These are phyloP conservation scores for Pseudopyricularia cyperi DNA, from an alignment of 2,329 filamentous ascomycete genomes.

Conservation along the genomic window DNA sequence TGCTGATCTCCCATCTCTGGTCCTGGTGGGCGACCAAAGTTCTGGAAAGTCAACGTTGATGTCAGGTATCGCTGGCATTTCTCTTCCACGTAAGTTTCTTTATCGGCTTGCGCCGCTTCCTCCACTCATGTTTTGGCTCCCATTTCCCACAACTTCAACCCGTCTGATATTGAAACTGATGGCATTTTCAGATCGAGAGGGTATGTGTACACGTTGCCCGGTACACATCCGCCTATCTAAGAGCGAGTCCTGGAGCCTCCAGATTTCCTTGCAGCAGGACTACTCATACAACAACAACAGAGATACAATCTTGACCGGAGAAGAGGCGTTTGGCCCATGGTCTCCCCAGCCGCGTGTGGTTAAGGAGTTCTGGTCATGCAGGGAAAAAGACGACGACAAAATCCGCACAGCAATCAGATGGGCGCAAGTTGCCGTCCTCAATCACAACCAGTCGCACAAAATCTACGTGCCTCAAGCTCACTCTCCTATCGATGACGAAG, in stretches of 20 bases:
- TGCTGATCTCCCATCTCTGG: slow-evolving; percentile 62
- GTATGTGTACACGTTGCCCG: slow-evolving; percentile 69
- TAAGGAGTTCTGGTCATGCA: slow-evolving; percentile 50
- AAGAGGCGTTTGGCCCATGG: slow-evolving; percentile 43
- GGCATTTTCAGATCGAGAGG: slow-evolving; percentile 24
- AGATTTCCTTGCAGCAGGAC: slow-evolving; percentile 51
- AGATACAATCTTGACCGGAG: not conserved
- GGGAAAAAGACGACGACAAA: slow-evolving; percentile 44
- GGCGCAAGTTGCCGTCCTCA: slow-evolving; percentile 67
- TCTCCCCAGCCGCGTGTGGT: slow-evolving; percentile 29
- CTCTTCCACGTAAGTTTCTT: slow-evolving; percentile 44
- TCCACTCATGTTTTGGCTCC: not conserved
- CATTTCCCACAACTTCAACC: no score
- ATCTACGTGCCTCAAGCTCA: slow-evolving; percentile 35
- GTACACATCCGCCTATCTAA: slow-evolving; percentile 62
- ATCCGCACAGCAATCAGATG: slow-evolving; percentile 58
- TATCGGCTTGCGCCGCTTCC: no score
- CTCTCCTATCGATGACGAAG: slow-evolving; percentile 9
- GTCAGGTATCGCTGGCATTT: slow-evolving; percentile 56
- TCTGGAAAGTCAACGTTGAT: slow-evolving; percentile 65
- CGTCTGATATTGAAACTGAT: no score
- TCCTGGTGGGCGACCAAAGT: slow-evolving; percentile 74
- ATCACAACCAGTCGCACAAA: slow-evolving; percentile 41
- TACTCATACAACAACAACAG: slow-evolving; percentile 25
- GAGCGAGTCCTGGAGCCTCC: slow-evolving; percentile 52